Conservation (phyloP, 805 yeast genomes). For the Wickerhamomyces hampshirensis region DNA sequence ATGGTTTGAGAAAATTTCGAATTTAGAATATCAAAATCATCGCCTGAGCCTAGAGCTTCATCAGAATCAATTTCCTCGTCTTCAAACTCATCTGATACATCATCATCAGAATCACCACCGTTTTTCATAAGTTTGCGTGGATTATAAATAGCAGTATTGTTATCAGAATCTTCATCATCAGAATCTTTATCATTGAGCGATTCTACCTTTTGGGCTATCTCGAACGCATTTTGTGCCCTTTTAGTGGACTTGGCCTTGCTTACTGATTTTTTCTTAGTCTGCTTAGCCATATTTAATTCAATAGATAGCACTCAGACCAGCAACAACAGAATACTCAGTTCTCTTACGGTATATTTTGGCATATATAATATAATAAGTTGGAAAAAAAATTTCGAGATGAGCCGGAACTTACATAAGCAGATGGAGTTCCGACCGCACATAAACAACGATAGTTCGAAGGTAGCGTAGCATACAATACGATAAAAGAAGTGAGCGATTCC, state of each 20-base stretch:
- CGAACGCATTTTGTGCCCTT: constrained; percentile 47
- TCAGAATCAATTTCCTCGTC: constrained; percentile 79
- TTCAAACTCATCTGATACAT: constrained; percentile 32
- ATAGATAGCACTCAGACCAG: too few species aligned
- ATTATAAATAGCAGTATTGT: constrained; percentile 32
- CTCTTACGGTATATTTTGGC: too few species aligned
- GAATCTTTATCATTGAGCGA: constrained; percentile 5
- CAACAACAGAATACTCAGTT: too few species aligned
- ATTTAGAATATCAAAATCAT: constrained; percentile 58
- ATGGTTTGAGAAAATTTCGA: constrained; percentile 66
- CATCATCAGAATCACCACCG: constrained; percentile 22
- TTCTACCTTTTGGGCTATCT: constrained; percentile 33
- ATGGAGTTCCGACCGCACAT: constrained; percentile 1
- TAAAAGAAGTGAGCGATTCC: too few species aligned
- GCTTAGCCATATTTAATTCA: constrained; percentile 7
- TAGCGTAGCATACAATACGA: too few species aligned
- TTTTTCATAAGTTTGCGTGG: constrained; percentile 30
- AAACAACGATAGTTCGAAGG: too few species aligned
- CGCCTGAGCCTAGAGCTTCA: constrained; percentile 83
- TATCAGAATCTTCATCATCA: constrained; percentile 24
- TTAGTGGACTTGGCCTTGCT: constrained; percentile 25
- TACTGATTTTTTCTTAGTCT: constrained; percentile 1
- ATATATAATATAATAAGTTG: background rate
- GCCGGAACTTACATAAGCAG: constrained; percentile 10
- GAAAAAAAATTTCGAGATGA: constrained; percentile 10